Conservation (phyloP, 2,329 filamentous ascomycete species). For the Cladorrhinum sp. region DNA sequence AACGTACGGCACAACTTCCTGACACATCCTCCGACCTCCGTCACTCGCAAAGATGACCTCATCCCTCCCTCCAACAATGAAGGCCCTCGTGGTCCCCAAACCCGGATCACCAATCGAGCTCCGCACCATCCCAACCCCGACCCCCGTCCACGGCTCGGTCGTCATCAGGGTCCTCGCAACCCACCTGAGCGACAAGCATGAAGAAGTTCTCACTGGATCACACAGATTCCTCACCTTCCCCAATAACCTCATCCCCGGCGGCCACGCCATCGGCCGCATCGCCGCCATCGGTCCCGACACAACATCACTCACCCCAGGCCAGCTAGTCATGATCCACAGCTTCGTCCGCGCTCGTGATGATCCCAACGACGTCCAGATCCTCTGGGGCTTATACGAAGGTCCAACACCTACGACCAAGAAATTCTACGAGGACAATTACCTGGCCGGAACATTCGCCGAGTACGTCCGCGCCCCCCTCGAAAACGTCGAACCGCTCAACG, state of each 20-base stretch:
- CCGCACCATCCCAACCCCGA: conserved; percentile 19
- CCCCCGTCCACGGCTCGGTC: conserved; percentile 17
- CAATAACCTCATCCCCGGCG: conserved; percentile 31
- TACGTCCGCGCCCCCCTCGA: conserved; percentile 36
- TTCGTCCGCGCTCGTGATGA: conserved; percentile 37
- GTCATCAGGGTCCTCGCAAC: conserved; percentile 22
- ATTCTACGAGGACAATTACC: conserved; percentile 34
- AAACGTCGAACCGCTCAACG: conserved; percentile 35
- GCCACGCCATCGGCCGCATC: conserved; percentile 34
- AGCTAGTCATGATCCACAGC: conserved; percentile 36
- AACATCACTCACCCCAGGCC: conserved; percentile 29
- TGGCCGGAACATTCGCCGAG: conserved; percentile 34
- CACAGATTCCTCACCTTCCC: conserved; percentile 27
- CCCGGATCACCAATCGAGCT: conserved; percentile 15
- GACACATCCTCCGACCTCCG: not conserved
- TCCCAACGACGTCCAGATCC: conserved; percentile 24
- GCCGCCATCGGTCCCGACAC: conserved; percentile 34
- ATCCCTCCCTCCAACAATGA: conserved; percentile 22
- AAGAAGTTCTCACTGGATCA: conserved; percentile 11
- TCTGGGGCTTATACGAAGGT: conserved; percentile 34
- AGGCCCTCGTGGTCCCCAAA: conserved; percentile 18
- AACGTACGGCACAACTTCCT: no score
- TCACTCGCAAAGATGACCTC: not conserved
- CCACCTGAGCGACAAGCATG: not conserved
- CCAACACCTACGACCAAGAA: conserved; percentile 24